Conservation (phyloP, 805 yeast species). For the Kodamaea lidongshanica region DNA sequence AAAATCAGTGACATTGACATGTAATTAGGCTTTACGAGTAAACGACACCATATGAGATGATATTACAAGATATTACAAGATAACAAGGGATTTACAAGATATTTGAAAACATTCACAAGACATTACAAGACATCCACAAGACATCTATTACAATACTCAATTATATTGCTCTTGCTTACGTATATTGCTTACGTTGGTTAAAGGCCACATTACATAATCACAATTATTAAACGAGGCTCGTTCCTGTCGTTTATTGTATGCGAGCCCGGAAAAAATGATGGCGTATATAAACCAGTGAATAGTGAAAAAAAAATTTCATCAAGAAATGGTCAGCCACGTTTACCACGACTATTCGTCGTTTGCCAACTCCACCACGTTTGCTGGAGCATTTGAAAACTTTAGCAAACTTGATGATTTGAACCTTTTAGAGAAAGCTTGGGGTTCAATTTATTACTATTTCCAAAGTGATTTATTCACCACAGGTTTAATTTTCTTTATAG, state of each 20-base stretch:
- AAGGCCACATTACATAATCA: too few relatives aligned
- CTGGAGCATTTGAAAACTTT: conserved; percentile 20
- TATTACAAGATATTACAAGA: too few relatives aligned
- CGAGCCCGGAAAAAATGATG: conserved; percentile 2
- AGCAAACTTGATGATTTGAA: conserved; percentile 30
- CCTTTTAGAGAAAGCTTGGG: conserved; percentile 73
- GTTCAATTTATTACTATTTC: conserved; percentile 78
- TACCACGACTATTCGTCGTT: conserved; percentile 23
- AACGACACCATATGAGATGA: too few relatives aligned
- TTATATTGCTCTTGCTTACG: too few relatives aligned
- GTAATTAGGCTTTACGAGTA: too few relatives aligned
- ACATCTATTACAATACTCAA: not conserved
- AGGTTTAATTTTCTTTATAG: conserved; percentile 71
- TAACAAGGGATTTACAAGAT: too few relatives aligned
- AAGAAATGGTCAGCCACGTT: conserved; percentile 16
- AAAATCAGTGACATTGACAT: too few relatives aligned
- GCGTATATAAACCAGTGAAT: not conserved
- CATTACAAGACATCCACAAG: too few relatives aligned
- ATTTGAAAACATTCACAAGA: too few relatives aligned
- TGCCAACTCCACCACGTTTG: conserved; percentile 20
- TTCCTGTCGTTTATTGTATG: conserved; percentile 5
- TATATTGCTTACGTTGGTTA: too few relatives aligned
- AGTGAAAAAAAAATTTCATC: not conserved
- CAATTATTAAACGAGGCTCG: too few relatives aligned
- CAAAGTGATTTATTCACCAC: conserved; percentile 88